A percentile compares a stretch with the other conserved stretches of the same genome.
These are phyloP conservation scores for Paralagenidium karlingii DNA, from an alignment of 352 stramenopile genomes.

Conservation along the genomic window DNA sequence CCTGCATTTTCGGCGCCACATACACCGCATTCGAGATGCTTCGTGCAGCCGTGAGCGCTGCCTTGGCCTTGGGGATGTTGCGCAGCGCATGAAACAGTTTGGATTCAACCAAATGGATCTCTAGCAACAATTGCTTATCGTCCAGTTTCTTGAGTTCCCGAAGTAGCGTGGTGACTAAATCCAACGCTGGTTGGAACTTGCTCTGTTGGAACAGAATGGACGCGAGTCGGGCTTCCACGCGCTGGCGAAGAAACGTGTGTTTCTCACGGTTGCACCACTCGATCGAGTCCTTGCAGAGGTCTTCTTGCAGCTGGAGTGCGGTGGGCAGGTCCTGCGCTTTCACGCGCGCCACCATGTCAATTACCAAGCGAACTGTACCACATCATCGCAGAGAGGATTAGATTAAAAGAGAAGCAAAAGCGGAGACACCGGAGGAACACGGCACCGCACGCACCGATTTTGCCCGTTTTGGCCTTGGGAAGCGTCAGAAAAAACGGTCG, in stretches of 20 bases:
- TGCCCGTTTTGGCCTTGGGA: constrained; percentile 97
- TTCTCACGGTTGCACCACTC: constrained; percentile 90
- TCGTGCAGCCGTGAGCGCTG: constrained; percentile 92
- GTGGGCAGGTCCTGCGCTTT: constrained; percentile 77
- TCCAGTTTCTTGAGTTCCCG: constrained; percentile 98
- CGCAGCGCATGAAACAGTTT: constrained; percentile 96
- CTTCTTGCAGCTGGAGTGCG: constrained; percentile 88
- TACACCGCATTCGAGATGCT: constrained; percentile 98
- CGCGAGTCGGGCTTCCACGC: constrained; percentile 93
- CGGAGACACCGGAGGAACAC: too few species aligned
- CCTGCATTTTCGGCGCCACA: constrained; percentile 91
- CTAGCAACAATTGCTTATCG: constrained; percentile 98
- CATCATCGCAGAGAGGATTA: background rate
- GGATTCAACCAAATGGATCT: constrained; percentile 97
- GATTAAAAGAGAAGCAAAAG: too few species aligned
- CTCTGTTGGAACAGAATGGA: constrained; percentile 84
- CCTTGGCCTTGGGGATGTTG: constrained; percentile 95
- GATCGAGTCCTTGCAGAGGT: constrained; percentile 94
- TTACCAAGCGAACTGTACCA: constrained; percentile 87
- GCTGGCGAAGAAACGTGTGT: constrained; percentile 96
- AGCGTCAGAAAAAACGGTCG: constrained; percentile 92
- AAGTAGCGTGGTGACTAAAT: constrained; percentile 91
- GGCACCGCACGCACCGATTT: constrained; percentile 82
- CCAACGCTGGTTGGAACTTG: constrained; percentile 87
- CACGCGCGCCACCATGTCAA: constrained; percentile 94